Evolutionary conservation across 1,139 yeast species (phyloP).

Genomic region (Blastobotrys illinoisensis): DNA sequence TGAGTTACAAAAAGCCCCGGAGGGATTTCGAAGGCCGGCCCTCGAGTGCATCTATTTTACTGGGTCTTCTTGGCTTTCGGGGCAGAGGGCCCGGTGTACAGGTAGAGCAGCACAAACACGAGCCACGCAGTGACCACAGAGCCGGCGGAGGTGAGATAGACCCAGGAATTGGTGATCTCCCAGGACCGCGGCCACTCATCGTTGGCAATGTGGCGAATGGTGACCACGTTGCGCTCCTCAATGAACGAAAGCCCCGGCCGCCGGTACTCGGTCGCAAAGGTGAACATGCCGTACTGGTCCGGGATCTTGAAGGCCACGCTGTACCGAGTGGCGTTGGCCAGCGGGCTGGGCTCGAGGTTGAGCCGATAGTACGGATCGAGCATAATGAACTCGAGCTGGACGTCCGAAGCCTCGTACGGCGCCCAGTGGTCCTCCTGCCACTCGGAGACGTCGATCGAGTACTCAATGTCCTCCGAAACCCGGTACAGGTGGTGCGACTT

Average conservation of each 20-base stretch:
- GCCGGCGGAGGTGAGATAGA: conserved; percentile 67
- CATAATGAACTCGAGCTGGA: conserved; percentile 84
- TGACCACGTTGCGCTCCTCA: conserved; percentile 60
- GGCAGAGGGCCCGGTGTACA: conserved; percentile 34
- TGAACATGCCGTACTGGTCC: conserved; percentile 95
- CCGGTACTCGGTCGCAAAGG: conserved; percentile 73
- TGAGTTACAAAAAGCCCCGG: neutral
- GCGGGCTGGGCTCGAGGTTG: conserved; percentile 30
- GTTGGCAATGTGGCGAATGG: conserved; percentile 91
- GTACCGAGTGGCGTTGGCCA: conserved; percentile 38
- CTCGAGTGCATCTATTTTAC: conserved; percentile 1
- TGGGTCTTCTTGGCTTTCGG: conserved; percentile 13
- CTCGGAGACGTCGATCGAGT: conserved; percentile 57
- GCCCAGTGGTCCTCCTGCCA: conserved; percentile 62
- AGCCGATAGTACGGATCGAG: conserved; percentile 92
- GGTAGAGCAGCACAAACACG: conserved; percentile 61
- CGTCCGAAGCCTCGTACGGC: conserved; percentile 55
- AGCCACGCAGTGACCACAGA: conserved; percentile 75
- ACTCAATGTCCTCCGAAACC: conserved; percentile 50
- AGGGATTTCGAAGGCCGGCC: neutral
- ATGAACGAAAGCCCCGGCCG: conserved; percentile 74
- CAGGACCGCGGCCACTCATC: conserved; percentile 93
- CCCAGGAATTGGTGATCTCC: conserved; percentile 92
- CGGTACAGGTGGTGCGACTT: conserved; percentile 48
- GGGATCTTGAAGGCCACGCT: conserved; percentile 65